Base-by-base conservation (phyloP, 1,139 yeast genomes). In the Suzukiozyma palmioleophila region DNA sequence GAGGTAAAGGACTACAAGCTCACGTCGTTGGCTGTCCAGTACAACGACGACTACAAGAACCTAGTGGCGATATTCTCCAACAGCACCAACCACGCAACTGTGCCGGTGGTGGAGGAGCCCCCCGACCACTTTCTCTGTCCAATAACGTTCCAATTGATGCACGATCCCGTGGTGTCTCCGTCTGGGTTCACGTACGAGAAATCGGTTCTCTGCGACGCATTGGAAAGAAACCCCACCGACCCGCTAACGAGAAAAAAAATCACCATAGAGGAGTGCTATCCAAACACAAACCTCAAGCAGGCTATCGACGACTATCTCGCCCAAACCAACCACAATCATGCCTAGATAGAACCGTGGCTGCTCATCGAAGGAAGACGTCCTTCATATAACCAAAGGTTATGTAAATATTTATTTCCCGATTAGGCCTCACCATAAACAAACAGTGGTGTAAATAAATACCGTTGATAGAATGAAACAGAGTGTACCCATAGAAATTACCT, bases 151-250 rank as follows among this genome's bases (percentile, higher is more conserved):
- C 64, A 66, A 35, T 44, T 73, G 29, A 72, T 73, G 48, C 50
- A 49, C 28, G 71, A 74, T 34, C 79, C 79, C 0, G 79, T 74
- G 6, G 55, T 73, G n/a, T 61, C 75, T 11, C 75, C 75, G 10
- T 64, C 74, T 18, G 79, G 79, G 2, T 70, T 67, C 27, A 64
- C 77, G 1, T 74, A 69, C 49, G 79, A 74, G 45, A 60, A 66
- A 40, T 45, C 69, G 1, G 57, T 64, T 53, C 52, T 73, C 22
- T 39, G 66, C 35, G 65, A 64, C 41, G 74, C 70, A 47, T 49
- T 73, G 35, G 50, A 54, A 33, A 59, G 53, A 27, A 58, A 60
- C 45, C 59, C 62, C 8, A 60, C 60, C 29, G 78, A 73, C 45
- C 78, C 77, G 4, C 54, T 69, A 39, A 60, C 74, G 0, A 44